Evolutionary conservation across 805 yeast genomes (phyloP), one percentile per base, ranked within the genome.

Genomic region (Debaryomyces castellii): DNA sequence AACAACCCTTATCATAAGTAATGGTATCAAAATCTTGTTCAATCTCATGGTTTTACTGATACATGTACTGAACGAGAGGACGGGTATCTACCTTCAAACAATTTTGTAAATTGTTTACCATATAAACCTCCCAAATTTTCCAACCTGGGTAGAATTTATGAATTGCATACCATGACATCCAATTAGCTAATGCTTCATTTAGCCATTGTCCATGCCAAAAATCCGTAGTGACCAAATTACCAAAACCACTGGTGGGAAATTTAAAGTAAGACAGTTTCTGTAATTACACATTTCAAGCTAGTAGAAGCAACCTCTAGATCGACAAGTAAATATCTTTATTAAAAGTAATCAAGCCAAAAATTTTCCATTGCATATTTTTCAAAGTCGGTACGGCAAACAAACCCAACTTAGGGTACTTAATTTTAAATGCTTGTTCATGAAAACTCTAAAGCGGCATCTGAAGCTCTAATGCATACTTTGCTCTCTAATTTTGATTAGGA

Each of bases 121-220:
- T 94, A 59, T 87, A 89, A 42, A 82, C 80, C 66, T 88, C 87
- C 88, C 89, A 87, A 32, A 87, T 91, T 59, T 85, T 84, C 92
- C 94, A 87, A 51, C 86, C 89, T 24, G 94, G 94, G 66, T 79
- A 81, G 58, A 86, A 77, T 40, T 82, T 68, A 67, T 87, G 83
- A 64, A 88, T 83, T 7, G 91, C 85, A 60, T 80, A 83, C 90
- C 92, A 87, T 3, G 92, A 87, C 85, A 85, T 86, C 89, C 92
- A 87, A 44, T 95, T 87, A 40, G 96, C 96, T 56, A 87, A 88
- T 39, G 94, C 92, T 71, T 87, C 95, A 62, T 87, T 87, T 56
- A 87, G 77, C 92, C 94, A 87, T 58, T 87, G 76, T 52, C 89
- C 92, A 65, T 86, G 89, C 95, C 95, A 87, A 85, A 89, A 87